phyloP scores from a whole-genome alignment of 331 rosid species.

The Malus hybrid region DNA sequence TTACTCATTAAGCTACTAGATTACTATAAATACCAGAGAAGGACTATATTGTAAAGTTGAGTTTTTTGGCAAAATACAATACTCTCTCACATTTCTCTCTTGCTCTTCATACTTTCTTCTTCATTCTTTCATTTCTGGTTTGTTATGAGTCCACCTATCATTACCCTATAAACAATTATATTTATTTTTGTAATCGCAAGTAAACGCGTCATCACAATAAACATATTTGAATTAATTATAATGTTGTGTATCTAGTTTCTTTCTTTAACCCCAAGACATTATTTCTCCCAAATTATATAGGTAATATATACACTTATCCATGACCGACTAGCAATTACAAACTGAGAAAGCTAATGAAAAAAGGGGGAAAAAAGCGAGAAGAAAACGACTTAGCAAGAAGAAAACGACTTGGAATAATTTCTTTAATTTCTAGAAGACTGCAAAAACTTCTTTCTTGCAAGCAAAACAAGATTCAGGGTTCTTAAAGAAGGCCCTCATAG shows the following conservation, averaged over 20 bases:
- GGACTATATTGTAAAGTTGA: no score
- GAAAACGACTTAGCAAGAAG: background rate
- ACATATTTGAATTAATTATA: background rate
- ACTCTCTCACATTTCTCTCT: no score
- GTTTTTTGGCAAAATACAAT: no score
- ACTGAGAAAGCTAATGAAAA: background rate
- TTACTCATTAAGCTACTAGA: no score
- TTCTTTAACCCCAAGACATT: background rate
- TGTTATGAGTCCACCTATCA: no score
- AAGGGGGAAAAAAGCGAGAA: background rate
- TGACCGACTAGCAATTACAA: background rate
- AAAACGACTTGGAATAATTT: background rate
- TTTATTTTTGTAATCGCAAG: no score
- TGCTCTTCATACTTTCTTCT: no score
- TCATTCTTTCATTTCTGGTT: no score
- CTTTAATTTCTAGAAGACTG: background rate
- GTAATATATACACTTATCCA: background rate
- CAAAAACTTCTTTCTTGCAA: background rate
- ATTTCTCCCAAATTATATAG: background rate
- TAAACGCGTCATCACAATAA: no score
- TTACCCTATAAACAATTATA: no score
- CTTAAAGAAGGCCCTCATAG: background rate
- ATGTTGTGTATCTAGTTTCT: background rate
- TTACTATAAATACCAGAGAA: no score
- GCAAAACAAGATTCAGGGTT: slow-evolving; percentile 1